phyloP scores from a whole-genome alignment of 768 basidiomycete species.

The Cantharellus anzutake region DNA sequence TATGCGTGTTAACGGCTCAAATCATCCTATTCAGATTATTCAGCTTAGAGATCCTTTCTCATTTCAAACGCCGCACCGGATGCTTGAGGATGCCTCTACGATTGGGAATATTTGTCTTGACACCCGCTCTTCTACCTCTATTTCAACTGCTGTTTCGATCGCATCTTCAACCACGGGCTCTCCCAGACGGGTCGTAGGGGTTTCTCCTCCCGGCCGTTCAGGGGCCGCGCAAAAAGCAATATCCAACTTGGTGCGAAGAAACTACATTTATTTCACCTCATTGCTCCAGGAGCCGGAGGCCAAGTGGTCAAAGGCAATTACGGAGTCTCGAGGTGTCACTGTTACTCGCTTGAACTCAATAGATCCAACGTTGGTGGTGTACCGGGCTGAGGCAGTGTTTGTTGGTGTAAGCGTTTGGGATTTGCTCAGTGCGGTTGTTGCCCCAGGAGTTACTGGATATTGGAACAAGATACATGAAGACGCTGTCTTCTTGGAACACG shows the following conservation, averaged over 20 bases:
- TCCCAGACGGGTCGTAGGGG: neutral
- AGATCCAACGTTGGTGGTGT: slow-evolving; percentile 90
- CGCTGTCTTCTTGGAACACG: slow-evolving; percentile 67
- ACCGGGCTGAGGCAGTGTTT: slow-evolving; percentile 90
- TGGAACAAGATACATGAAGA: slow-evolving; percentile 91
- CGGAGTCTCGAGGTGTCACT: slow-evolving; percentile 77
- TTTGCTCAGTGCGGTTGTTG: slow-evolving; percentile 70
- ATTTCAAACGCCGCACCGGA: slow-evolving; percentile 37
- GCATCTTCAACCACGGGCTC: slow-evolving; percentile 17
- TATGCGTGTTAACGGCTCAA: slow-evolving; percentile 72
- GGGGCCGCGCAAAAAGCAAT: slow-evolving; percentile 63
- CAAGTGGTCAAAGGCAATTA: slow-evolving; percentile 64
- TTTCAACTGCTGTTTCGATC: neutral
- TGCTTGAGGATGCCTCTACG: slow-evolving; percentile 57
- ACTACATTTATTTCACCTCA: slow-evolving; percentile 97
- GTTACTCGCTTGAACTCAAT: slow-evolving; percentile 93
- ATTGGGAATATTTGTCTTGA: slow-evolving; percentile 30
- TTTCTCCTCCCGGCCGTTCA: slow-evolving; percentile 15
- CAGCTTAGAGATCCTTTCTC: slow-evolving; percentile 45
- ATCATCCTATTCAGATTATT: slow-evolving; percentile 38
- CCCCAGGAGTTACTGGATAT: slow-evolving; percentile 58
- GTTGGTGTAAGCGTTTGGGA: slow-evolving; percentile 95
- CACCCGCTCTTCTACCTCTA: neutral
- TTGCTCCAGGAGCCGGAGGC: slow-evolving; percentile 93
- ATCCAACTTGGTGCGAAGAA: slow-evolving; percentile 68